Base-by-base conservation (phyloP, 345 rosid genomes). In the Arabidopsis arenosa region DNA sequence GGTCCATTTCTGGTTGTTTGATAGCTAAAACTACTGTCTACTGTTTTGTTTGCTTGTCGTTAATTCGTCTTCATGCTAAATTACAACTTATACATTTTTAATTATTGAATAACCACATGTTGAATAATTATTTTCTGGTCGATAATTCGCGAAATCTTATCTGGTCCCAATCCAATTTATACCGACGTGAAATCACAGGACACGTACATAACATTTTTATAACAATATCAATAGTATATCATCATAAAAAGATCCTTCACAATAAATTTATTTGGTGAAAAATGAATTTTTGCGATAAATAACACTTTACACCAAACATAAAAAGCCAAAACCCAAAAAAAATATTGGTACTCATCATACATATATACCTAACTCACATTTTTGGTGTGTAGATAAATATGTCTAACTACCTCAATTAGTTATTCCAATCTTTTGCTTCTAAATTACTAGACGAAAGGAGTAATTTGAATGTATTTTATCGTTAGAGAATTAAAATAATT, bases 341-440 rank as follows among this genome's bases (percentile, higher is more conserved):
- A 35, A n/a, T 7, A 41, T 57, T 7, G 15, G 3, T 39, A 60
- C 32, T 10, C n/a, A 6, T 61, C n/a, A 15, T 59, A 17, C 21
- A 14, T 55, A 28, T 12, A 13, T 55, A 55, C 6, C 59, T 28
- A 54, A 64, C 55, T 28, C 68, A 45, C 55, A 36, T 52, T 13
- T 52, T 21, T n/a, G 23, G 35, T 53, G 26, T 67, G 30, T 26
- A 12, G 26, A 6, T 9, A 36, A 35, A 37, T 36, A 21, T 61
- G 5, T 52, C 49, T 9, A 37, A 47, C 69, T 23, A 52, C 23
- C 49, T 12, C 17, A 33, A 18, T 7, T 36, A 66, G 57, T 6
- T 28, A 30, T 32, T 48, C 14, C 44, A 49, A 35, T 49, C 35
- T 66, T 48, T 33, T 17, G 57, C 15, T 13, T 69, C 41, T 43